Base-by-base conservation (phyloP, 371 early-diverging fungal species). In the Zychaea mexicana region DNA sequence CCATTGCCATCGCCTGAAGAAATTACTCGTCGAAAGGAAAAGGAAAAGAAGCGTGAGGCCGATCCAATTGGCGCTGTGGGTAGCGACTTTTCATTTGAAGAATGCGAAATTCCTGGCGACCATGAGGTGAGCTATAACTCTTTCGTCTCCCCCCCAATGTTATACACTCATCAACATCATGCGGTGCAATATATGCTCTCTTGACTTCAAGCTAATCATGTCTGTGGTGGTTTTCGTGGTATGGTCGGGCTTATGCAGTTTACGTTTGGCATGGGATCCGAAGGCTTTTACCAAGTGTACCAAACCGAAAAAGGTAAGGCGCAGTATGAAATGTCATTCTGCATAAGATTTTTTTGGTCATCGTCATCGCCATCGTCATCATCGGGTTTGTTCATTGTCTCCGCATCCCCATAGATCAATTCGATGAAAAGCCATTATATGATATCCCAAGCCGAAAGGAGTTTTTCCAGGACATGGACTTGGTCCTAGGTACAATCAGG, bases 391-490 rank as follows among this genome's bases (percentile, higher is more conserved):
- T 13, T 33, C n/a, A 6, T 12, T n/a, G n/a, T n/a, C n/a, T n/a
- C n/a, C n/a, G n/a, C n/a, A n/a, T n/a, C n/a, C n/a, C n/a, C 7
- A 12, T 27, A 46, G 59, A 66, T 39, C 12, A 57, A 57, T 32
- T 19, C 27, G 0, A n/a, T 15, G 80, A 77, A 36, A 39, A 80
- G 22, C 81, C 82, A 19, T 55, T 86, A 9, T 87, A 79, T 55
- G 64, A 69, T 3, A 86, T 94, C 8, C 94, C 95, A n/a, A 72
- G 82, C 27, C 85, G 92, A 53, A 90, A 87, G 66, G 95, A 98
- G 55, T 98, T 94, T 74, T 98, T 87, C 73, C 71, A 78, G 63
- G 98, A 99, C 60, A 76, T 94, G 46, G 96, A 98, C 42, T 94
- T 75, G 67, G 85, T 99, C 46, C 76, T 94, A n/a, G 82, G 80